Conservation (phyloP, 2,329 filamentous ascomycete species). For the Beauveria asiatica region DNA sequence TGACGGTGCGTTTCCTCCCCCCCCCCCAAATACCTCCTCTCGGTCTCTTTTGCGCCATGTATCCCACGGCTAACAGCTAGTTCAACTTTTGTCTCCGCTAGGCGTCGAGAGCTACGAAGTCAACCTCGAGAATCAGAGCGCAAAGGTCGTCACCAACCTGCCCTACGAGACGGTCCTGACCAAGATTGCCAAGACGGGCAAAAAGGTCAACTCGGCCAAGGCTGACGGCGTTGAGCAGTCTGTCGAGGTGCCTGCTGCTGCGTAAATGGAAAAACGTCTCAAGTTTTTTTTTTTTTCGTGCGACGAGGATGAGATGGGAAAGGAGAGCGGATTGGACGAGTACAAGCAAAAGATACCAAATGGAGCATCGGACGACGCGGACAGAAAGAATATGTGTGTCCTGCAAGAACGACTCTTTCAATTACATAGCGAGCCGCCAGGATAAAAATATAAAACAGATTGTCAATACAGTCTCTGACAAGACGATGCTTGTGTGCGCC, state of each 20-base stretch:
- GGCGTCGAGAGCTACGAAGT: conserved; percentile 83
- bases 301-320: background rate
- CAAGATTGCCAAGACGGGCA: conserved; percentile 93
- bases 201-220: conserved; percentile 73
- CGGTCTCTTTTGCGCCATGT: background rate
- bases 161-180: conserved; percentile 73
- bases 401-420: background rate
- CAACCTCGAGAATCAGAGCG: conserved; percentile 77
- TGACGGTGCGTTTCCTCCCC: conserved; percentile 54
- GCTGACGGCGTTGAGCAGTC: conserved; percentile 55
- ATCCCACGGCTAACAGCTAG: conserved; percentile 5
- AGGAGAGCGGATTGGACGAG: background rate
- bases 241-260: conserved; percentile 35
- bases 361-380: background rate
- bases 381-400: background rate
- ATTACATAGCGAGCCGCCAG: background rate
- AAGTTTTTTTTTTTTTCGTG: too few relatives aligned
- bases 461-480: background rate
- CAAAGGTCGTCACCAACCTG: conserved; percentile 63
- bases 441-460: background rate
- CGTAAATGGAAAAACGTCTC: conserved; percentile 11
- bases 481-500: background rate
- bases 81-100: conserved; percentile 26
- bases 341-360: background rate
- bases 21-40: too few relatives aligned